A percentile compares a stretch with the other conserved stretches of the same genome.
Conservation (phyloP, 257 asterid genomes). For the Fraxinus quadrangulata region DNA sequence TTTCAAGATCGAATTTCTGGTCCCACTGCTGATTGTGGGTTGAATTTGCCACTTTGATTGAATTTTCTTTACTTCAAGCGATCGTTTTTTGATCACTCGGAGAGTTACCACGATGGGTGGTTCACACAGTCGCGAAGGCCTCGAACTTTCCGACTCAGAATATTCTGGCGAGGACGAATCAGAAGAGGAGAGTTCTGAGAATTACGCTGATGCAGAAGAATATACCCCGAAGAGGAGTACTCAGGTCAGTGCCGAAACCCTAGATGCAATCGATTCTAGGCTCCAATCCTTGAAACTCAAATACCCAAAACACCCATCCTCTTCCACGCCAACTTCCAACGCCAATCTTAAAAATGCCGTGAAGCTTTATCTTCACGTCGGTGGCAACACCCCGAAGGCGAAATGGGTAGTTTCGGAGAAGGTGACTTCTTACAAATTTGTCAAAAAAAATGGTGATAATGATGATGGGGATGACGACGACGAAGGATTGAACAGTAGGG, state of each 20-base stretch:
- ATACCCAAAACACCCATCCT: conserved; percentile 38
- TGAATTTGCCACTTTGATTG: not conserved
- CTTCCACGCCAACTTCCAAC: conserved; percentile 40
- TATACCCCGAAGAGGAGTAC: conserved; percentile 26
- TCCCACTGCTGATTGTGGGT: not conserved
- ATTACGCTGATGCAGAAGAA: conserved; percentile 51
- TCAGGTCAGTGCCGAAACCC: conserved; percentile 40
- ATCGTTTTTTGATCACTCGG: conserved; percentile 2
- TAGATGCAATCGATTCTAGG: conserved; percentile 74
- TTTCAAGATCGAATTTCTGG: conserved; percentile 1
- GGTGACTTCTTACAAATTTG: conserved; percentile 49
- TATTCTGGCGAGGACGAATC: conserved; percentile 58
- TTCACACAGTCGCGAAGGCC: conserved; percentile 95
- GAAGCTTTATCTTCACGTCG: conserved; percentile 79
- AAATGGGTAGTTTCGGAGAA: conserved; percentile 85
- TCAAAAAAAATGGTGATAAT: conserved; percentile 52
- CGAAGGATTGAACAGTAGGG: conserved; percentile 46
- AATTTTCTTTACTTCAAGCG: not conserved
- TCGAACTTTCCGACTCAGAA: conserved; percentile 88
- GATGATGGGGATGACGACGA: conserved; percentile 45
- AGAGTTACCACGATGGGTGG: conserved; percentile 59
- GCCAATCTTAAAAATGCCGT: conserved; percentile 49
- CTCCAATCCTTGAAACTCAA: conserved; percentile 70
- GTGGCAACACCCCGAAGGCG: conserved; percentile 91
- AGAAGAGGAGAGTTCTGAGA: conserved; percentile 52